Conservation (phyloP, 1,284 basidiomycete genomes). For the Exobasidium cylindrosporum region DNA sequence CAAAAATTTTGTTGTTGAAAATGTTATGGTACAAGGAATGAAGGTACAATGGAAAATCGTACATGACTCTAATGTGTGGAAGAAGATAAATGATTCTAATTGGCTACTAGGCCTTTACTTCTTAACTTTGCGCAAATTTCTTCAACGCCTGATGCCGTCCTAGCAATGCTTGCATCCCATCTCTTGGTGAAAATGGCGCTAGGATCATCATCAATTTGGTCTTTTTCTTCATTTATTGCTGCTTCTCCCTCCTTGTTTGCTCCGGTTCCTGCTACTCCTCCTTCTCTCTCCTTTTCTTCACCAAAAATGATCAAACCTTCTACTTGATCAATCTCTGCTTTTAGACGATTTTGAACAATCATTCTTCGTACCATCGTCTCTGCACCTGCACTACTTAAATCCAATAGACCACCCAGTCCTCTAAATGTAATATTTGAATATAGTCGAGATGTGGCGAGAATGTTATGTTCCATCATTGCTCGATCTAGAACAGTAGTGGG, state of each 20-base stretch:
- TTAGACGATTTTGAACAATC: conserved; percentile 90
- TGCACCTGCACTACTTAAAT: conserved; percentile 58
- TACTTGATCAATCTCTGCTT: conserved; percentile 89
- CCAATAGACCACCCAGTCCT: conserved; percentile 36
- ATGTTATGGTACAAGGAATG: too few species aligned
- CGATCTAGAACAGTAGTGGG: conserved; percentile 94
- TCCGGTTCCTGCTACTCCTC: background rate
- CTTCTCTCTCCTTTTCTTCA: background rate
- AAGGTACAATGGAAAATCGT: too few species aligned
- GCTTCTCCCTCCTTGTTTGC: conserved; percentile 11
- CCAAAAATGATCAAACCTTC: conserved; percentile 74
- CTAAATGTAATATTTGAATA: conserved; percentile 40
- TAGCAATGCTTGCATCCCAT: conserved; percentile 16
- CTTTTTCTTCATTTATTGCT: conserved; percentile 1
- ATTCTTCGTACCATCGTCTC: conserved; percentile 91
- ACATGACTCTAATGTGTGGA: background rate
- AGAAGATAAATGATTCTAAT: background rate
- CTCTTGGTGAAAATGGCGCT: conserved; percentile 4
- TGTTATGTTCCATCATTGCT: conserved; percentile 96
- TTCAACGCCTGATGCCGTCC: conserved; percentile 12
- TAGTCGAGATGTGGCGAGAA: conserved; percentile 81
- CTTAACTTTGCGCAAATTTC: conserved; percentile 13
- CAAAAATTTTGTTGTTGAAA: background rate
- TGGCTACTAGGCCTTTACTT: background rate
- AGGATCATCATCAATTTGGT: background rate